phyloP scores from a whole-genome alignment of 225 moss, liverwort and hornwort genomes.

The Thuidium tamariscinum region DNA sequence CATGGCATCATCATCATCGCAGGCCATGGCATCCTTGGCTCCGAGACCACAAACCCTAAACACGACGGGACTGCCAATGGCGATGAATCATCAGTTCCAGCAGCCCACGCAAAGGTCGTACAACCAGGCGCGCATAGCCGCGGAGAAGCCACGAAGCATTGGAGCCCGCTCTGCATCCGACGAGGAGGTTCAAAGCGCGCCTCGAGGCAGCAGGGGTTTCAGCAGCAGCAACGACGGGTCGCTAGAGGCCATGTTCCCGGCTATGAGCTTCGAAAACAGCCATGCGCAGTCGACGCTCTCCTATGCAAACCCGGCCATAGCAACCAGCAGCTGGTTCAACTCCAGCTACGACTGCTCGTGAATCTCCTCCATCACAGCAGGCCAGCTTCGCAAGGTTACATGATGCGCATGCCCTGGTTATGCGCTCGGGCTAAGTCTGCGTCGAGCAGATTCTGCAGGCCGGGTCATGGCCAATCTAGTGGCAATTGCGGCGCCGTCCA shows the following conservation, averaged over 20 bases:
- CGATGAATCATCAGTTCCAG: slow-evolving; percentile 1
- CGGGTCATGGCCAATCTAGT: neutral
- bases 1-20: neutral
- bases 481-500: neutral
- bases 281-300: neutral
- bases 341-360: neutral
- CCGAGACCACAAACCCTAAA: neutral
- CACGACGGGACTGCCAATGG: neutral
- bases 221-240: slow-evolving; percentile 8
- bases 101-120: neutral
- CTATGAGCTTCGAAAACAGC: neutral
- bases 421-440: neutral
- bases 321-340: neutral
- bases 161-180: slow-evolving; percentile 25
- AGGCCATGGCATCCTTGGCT: neutral
- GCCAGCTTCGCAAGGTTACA: neutral
- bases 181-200: slow-evolving; percentile 73
- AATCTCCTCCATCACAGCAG: neutral
- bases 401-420: neutral
- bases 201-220: slow-evolving; percentile 12
- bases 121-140: neutral
- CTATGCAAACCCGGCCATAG: neutral
- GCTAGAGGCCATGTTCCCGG: slow-evolving; percentile 22
- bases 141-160: neutral
- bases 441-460: neutral